Conservation (phyloP, 2,329 filamentous ascomycete species). For the Clonostachys sp. region DNA sequence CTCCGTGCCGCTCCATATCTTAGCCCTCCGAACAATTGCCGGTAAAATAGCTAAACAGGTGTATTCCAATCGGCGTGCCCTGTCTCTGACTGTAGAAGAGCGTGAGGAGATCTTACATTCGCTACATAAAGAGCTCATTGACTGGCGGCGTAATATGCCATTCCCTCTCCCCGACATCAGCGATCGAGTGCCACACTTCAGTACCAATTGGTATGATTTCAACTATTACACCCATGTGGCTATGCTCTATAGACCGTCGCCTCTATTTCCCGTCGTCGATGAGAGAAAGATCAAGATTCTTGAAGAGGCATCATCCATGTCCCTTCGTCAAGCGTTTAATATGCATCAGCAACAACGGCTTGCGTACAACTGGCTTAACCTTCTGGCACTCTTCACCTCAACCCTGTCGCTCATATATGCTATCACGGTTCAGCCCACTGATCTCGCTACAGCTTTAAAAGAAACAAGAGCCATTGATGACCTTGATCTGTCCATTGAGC, state of each 20-base stretch:
- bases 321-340: slow-evolving; percentile 31
- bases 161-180: slow-evolving; percentile 32
- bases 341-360: slow-evolving; percentile 31
- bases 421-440: slow-evolving; percentile 29
- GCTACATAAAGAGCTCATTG: slow-evolving; percentile 32
- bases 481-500: slow-evolving; percentile 18
- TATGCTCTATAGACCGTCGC: slow-evolving; percentile 38
- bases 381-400: slow-evolving; percentile 33
- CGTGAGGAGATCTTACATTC: slow-evolving; percentile 22
- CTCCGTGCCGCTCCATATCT: slow-evolving; percentile 34
- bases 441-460: slow-evolving; percentile 13
- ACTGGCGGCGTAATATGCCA: slow-evolving; percentile 37
- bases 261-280: slow-evolving; percentile 29
- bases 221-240: slow-evolving; percentile 41
- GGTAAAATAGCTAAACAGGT: slow-evolving; percentile 31
- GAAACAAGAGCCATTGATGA: slow-evolving; percentile 20
- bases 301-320: slow-evolving; percentile 31
- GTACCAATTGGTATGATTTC: slow-evolving; percentile 38
- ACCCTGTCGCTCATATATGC: slow-evolving; percentile 36
- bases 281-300: slow-evolving; percentile 25
- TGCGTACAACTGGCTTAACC: slow-evolving; percentile 34
- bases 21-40: slow-evolving; percentile 31
- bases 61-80: slow-evolving; percentile 19
- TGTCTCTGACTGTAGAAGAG: slow-evolving; percentile 9
- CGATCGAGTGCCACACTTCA: slow-evolving; percentile 33